Evolutionary conservation across 192 early-diverging fungal genomes (phyloP), one percentile per base, ranked within the genome.

Genomic region (Geranomyces variabilis): DNA sequence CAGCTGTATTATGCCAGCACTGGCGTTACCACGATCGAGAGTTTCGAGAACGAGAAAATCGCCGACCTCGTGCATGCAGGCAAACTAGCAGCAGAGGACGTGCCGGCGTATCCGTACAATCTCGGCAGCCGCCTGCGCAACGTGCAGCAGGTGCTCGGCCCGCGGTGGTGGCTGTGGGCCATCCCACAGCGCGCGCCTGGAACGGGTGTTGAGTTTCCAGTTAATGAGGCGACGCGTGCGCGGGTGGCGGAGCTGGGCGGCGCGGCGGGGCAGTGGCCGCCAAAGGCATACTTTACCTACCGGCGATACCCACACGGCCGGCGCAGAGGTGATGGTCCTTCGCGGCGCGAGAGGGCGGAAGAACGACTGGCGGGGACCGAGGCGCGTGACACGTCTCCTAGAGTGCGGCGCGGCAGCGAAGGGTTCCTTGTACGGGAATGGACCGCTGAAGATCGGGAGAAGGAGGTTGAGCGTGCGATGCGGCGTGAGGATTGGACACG

Each of bases 21-120:
- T 62, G 93, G 94, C 69, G 88, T 88, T 9, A 93, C 92, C 0
- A 96, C 94, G 8, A 96, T 94, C 65, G 94, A 96, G 79, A 86
- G 78, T 46, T 88, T 87, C 78, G 93, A 93, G 75, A 91, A 88
- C 68, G 85, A 85, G 46, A 85, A 84, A 64, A 89, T 90, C 58
- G 77, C 85, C 0, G 82, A 84, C 7, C 81, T 94, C 68, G 83
- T 88, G 57, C 75, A 81, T 30, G 75, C 75, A 45, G 87, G 84
- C 7, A 89, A 85, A 55, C 83, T 94, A 73, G 75, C 70, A 66
- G 81, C 74, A 75, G 87, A 85, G 62, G 68, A 46, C 21, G 33
- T 30, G 30, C 1, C 19, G 7, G 8, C 46, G 33, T 94, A 90
- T 73, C 94, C 96, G 2, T 98, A 93, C 76, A 88, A 94, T 77